These are phyloP conservation scores for Arthrobotrys conoides DNA, from an alignment of 2,329 filamentous ascomycete genomes.

Conservation along the genomic window DNA sequence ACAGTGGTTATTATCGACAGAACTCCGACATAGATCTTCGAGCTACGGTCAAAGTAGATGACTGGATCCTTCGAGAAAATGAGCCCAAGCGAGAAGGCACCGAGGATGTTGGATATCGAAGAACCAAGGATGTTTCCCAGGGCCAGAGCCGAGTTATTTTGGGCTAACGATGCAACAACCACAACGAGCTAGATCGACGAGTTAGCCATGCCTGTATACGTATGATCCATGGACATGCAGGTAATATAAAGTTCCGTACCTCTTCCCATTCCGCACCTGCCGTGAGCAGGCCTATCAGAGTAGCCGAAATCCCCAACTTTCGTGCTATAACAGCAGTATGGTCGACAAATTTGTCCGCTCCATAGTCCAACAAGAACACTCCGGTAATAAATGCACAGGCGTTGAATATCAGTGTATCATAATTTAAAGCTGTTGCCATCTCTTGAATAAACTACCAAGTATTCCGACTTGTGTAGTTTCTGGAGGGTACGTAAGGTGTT, in stretches of 20 bases:
- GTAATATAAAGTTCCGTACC: conserved; percentile 66
- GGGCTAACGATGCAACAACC: conserved; percentile 69
- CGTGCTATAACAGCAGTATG: conserved; percentile 70
- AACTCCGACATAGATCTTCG: conserved; percentile 69
- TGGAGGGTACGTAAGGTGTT: background rate
- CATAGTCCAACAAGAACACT: conserved; percentile 71
- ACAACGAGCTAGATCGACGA: conserved; percentile 68
- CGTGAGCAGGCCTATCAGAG: conserved; percentile 71
- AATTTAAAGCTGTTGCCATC: conserved; percentile 67
- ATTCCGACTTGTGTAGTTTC: conserved; percentile 22
- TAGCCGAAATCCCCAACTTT: conserved; percentile 69
- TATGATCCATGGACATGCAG: conserved; percentile 9
- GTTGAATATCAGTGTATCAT: conserved; percentile 67
- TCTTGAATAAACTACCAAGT: conserved; percentile 31
- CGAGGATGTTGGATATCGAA: conserved; percentile 72
- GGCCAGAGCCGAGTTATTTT: conserved; percentile 69
- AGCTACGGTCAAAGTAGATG: conserved; percentile 69
- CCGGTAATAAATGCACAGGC: conserved; percentile 68
- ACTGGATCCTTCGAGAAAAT: conserved; percentile 66
- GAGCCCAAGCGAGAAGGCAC: conserved; percentile 72
- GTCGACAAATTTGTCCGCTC: conserved; percentile 72
- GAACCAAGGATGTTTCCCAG: conserved; percentile 73
- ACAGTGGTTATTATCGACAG: conserved; percentile 68
- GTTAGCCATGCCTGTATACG: conserved; percentile 13
- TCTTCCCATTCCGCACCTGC: conserved; percentile 74